These are phyloP conservation scores for Herpotrichia juniperi DNA, from an alignment of 2,329 filamentous ascomycete genomes.

Conservation along the genomic window DNA sequence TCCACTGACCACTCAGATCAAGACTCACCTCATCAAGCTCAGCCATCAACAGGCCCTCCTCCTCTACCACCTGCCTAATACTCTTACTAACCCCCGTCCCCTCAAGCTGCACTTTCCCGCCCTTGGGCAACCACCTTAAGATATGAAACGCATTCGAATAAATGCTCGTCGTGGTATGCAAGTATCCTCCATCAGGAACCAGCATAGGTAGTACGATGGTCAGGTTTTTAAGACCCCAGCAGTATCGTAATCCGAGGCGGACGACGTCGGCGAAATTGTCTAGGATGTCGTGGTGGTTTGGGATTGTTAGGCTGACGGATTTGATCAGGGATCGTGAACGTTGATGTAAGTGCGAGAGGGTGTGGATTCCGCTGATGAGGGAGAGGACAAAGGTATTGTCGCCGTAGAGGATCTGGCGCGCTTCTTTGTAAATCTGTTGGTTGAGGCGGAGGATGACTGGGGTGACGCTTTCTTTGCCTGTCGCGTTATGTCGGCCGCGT, in stretches of 20 bases:
- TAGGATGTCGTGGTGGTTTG: conserved; percentile 53
- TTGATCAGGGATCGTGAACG: conserved; percentile 52
- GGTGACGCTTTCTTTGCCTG: conserved; percentile 38
- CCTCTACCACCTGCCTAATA: conserved; percentile 49
- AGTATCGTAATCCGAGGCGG: conserved; percentile 52
- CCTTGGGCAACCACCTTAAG: conserved; percentile 51
- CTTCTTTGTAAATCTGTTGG: conserved; percentile 45
- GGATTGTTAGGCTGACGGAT: conserved; percentile 51
- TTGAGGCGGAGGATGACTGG: conserved; percentile 48
- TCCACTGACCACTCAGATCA: not conserved
- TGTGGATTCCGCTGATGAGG: conserved; percentile 44
- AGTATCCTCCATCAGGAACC: conserved; percentile 33
- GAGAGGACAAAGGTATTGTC: conserved; percentile 44
- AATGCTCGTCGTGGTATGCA: conserved; percentile 46
- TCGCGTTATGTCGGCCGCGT: not conserved
- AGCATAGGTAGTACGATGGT: conserved; percentile 46
- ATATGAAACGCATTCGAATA: conserved; percentile 57
- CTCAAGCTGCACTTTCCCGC: conserved; percentile 48
- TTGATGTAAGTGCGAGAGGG: conserved; percentile 49
- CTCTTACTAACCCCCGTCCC: conserved; percentile 45
- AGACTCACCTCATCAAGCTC: conserved; percentile 48
- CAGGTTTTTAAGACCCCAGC: conserved; percentile 51
- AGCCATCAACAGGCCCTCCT: conserved; percentile 48
- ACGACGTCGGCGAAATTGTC: conserved; percentile 55
- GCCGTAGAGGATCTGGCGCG: conserved; percentile 37